These are phyloP conservation scores for Mycogone perniciosa DNA, from an alignment of 2,329 filamentous ascomycete genomes.

Conservation along the genomic window DNA sequence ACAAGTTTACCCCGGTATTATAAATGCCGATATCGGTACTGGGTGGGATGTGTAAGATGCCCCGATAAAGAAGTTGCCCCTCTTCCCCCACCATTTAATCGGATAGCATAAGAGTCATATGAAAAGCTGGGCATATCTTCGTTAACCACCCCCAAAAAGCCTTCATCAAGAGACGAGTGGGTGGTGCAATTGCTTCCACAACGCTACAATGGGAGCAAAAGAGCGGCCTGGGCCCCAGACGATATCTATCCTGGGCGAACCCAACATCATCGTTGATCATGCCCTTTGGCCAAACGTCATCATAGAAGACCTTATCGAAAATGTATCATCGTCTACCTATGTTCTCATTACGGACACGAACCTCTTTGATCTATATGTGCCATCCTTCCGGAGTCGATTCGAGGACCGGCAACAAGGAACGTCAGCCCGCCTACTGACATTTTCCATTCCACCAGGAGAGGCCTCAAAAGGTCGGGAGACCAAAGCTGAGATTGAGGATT, in stretches of 20 bases:
- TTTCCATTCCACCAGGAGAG: constrained; percentile 84
- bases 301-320: constrained; percentile 69
- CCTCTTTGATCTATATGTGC: constrained; percentile 71
- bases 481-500: constrained; percentile 94
- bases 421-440: constrained; percentile 67
- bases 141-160: too few species aligned
- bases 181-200: not conserved
- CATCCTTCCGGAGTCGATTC: constrained; percentile 55
- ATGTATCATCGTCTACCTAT: constrained; percentile 81
- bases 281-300: constrained; percentile 82
- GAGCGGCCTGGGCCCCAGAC: constrained; percentile 38
- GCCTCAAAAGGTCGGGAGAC: constrained; percentile 88
- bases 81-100: too few species aligned
- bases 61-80: too few species aligned
- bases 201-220: constrained; percentile 21
- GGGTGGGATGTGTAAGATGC: too few species aligned
- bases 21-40: too few species aligned
- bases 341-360: constrained; percentile 97
- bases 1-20: too few species aligned
- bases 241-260: constrained; percentile 80
- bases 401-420: constrained; percentile 19
- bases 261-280: constrained; percentile 87
- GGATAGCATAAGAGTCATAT: too few species aligned
- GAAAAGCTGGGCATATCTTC: too few species aligned
- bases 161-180: not conserved